Base-by-base conservation (phyloP, 129 eudicot genomes). In the Kitagawia praeruptora region DNA sequence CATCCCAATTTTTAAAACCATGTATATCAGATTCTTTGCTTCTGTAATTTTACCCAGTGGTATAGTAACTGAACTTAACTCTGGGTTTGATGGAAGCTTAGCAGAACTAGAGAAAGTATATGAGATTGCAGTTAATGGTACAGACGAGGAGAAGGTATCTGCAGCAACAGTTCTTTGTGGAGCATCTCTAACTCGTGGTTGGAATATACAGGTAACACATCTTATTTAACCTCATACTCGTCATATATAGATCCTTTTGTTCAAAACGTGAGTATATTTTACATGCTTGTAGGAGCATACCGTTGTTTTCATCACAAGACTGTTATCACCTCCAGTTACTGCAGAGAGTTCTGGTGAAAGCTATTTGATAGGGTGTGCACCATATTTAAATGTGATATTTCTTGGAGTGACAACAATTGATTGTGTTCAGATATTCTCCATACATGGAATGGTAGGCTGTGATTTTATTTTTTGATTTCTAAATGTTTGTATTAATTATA, bases 81-180 rank as follows among this genome's bases (percentile, higher is more conserved):
- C 82, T 87, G 82, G 79, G 75, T 86, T 90, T 79, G 80, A 92
- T 89, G 90, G 87, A 92, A 95, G 99, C 96, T 92, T 95, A 87
- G 94, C 90, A 87, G 99, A 95, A 80, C 67, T 95, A 45, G 99
- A 95, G 89, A 91, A 86, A 79, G 64, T 95, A 84, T 92, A 90
- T 53, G 96, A 90, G 87, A 87, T 95, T 81, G 99, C 94, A 56
- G 77, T 85, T 85, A 86, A 81, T 71, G 99, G 99, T 75, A 82
- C 95, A 54, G 96, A 89, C 39, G 97, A 91, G 8, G 99, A 95
- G 88, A 95, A 90, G 86, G 84, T 90, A 58, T 87, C 89, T 84
- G 96, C 97, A 79, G 99, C 99, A 54, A 89, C 93, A 58, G 76
- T 95, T 77, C 79, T 95, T 48, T 95, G 99, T 84, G 99, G 99